Conservation (phyloP, 2,329 filamentous ascomycete genomes). For the Aspergillus amoenus region DNA sequence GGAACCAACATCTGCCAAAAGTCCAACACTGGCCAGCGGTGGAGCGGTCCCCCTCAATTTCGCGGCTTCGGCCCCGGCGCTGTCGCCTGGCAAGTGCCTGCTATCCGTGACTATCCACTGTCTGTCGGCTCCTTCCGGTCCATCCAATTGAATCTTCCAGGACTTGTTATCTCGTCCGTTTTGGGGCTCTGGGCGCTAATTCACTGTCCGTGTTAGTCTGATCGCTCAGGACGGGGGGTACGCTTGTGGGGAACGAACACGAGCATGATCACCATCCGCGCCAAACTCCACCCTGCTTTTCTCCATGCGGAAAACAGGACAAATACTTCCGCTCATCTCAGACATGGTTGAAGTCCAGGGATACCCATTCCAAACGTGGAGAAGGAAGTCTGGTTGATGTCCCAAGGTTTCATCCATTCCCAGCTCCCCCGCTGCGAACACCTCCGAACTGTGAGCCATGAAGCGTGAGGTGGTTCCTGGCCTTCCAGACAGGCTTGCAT, state of each 20-base stretch:
- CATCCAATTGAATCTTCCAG: background rate
- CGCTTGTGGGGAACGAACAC: background rate
- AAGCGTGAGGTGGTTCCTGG: background rate
- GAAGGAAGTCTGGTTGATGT: background rate
- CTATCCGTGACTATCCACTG: background rate
- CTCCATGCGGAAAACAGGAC: background rate
- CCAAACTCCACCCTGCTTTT: background rate
- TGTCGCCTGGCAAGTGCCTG: background rate
- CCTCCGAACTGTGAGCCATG: background rate
- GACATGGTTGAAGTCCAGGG: background rate
- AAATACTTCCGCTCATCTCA: background rate
- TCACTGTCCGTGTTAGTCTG: background rate
- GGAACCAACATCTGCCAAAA: background rate
- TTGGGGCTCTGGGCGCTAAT: background rate
- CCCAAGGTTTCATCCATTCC: background rate
- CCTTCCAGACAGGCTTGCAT: background rate
- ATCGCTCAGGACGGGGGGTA: background rate
- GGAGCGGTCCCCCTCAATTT: background rate
- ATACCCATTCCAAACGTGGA: background rate
- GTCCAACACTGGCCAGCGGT: background rate
- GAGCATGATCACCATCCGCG: slow-evolving; percentile 6
- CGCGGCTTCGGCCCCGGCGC: background rate
- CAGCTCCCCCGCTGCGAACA: background rate
- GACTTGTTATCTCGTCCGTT: background rate
- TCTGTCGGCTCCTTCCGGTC: background rate